Conservation (phyloP, 805 yeast genomes). For the Torulaspora quercuum region DNA sequence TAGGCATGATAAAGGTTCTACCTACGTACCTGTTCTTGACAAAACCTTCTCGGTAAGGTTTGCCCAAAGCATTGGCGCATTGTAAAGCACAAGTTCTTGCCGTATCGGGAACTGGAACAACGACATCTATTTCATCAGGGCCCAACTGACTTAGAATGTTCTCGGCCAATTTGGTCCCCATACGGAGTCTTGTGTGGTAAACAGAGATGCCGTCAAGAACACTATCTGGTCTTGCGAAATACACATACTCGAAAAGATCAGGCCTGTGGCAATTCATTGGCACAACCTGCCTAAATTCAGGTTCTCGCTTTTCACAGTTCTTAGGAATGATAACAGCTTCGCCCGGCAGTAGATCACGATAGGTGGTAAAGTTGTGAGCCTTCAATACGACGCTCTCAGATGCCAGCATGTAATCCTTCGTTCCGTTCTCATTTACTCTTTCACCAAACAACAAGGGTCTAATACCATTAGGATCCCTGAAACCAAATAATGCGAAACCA, state of each 20-base stretch:
- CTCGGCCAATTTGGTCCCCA: slow-evolving; percentile 87
- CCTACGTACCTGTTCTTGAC: slow-evolving; percentile 97
- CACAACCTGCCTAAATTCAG: slow-evolving; percentile 84
- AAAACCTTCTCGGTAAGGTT: slow-evolving; percentile 95
- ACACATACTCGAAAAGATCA: slow-evolving; percentile 94
- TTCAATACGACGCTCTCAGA: slow-evolving; percentile 92
- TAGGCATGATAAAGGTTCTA: slow-evolving; percentile 97
- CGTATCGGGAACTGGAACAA: slow-evolving; percentile 97
- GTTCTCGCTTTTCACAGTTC: slow-evolving; percentile 49
- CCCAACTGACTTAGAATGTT: slow-evolving; percentile 54
- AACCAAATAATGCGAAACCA: slow-evolving; percentile 92
- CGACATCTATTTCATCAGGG: slow-evolving; percentile 74
- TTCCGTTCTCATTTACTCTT: slow-evolving; percentile 64
- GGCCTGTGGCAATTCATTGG: slow-evolving; percentile 80
- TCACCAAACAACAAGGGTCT: slow-evolving; percentile 88
- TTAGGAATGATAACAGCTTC: slow-evolving; percentile 94
- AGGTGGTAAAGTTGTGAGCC: slow-evolving; percentile 80
- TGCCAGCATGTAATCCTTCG: slow-evolving; percentile 87
- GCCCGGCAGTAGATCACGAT: slow-evolving; percentile 86
- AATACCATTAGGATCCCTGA: slow-evolving; percentile 96
- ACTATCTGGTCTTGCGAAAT: slow-evolving; percentile 96
- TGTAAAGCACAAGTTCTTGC: slow-evolving; percentile 94
- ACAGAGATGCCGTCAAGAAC: slow-evolving; percentile 96
- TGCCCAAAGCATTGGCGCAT: slow-evolving; percentile 73
- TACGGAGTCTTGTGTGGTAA: slow-evolving; percentile 83